These are phyloP conservation scores for Sugiyamaella boreocaroliniensis DNA, from an alignment of 805 yeast species.

Conservation along the genomic window DNA sequence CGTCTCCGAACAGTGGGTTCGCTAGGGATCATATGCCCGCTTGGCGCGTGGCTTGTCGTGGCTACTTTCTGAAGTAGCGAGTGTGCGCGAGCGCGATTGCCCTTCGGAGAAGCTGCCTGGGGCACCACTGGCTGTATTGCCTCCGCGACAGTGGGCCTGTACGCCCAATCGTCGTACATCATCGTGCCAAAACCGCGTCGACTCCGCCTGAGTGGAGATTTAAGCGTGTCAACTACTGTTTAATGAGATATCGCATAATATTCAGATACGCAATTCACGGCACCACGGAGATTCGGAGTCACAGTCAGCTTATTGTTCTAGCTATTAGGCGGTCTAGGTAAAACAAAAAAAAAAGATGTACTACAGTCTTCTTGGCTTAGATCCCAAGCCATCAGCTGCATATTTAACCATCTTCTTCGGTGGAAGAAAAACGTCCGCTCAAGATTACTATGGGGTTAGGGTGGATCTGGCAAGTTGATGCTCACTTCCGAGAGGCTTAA, in stretches of 20 bases:
- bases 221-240: background rate
- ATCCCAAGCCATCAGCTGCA: too few relatives aligned
- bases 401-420: too few relatives aligned
- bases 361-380: too few relatives aligned
- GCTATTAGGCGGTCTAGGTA: too few relatives aligned
- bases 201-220: background rate
- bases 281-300: too few relatives aligned
- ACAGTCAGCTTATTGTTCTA: too few relatives aligned
- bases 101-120: background rate
- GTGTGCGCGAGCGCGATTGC: constrained; percentile 12
- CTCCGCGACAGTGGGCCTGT: constrained; percentile 14
- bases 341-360: too few relatives aligned
- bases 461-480: background rate
- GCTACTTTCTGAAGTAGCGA: constrained; percentile 19
- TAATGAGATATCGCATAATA: background rate
- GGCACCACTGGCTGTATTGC: background rate
- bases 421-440: too few relatives aligned
- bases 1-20: constrained; percentile 4
- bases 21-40: constrained; percentile 1
- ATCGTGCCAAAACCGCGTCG: background rate
- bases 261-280: too few relatives aligned
- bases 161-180: constrained; percentile 32
- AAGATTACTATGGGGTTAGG: background rate
- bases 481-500: background rate
- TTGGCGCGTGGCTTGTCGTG: background rate